These are phyloP conservation scores for Mycena venus DNA, from an alignment of 768 basidiomycete genomes.

Conservation along the genomic window DNA sequence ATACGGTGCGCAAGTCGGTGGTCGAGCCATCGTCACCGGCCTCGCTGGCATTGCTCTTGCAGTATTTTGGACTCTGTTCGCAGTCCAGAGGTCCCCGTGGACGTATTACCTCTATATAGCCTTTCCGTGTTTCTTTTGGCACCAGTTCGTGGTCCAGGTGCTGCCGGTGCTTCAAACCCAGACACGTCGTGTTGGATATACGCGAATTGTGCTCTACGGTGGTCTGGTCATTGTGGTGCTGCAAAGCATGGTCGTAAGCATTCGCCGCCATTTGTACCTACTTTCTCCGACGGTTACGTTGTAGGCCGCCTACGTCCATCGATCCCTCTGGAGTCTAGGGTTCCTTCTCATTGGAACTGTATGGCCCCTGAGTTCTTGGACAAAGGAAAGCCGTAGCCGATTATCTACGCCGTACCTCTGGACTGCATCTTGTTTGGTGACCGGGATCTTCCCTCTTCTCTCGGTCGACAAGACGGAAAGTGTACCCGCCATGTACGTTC, in stretches of 20 bases:
- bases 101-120: conserved; percentile 82
- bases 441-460: conserved; percentile 78
- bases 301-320: conserved; percentile 77
- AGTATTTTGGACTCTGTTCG: conserved; percentile 65
- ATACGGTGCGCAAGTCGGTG: not conserved
- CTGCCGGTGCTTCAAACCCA: conserved; percentile 27
- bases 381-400: conserved; percentile 45
- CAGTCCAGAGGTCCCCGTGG: conserved; percentile 74
- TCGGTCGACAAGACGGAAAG: conserved; percentile 81
- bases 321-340: conserved; percentile 80
- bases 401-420: conserved; percentile 53
- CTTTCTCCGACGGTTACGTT: conserved; percentile 38
- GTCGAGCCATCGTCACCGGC: conserved; percentile 22
- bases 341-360: conserved; percentile 69
- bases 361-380: conserved; percentile 77
- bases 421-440: conserved; percentile 64
- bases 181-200: conserved; percentile 7
- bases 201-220: conserved; percentile 40
- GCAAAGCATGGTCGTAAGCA: conserved; percentile 81
- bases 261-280: not conserved
- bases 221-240: conserved; percentile 58
- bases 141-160: conserved; percentile 57
- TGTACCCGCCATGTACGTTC: conserved; percentile 68
- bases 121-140: conserved; percentile 87
- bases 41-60: conserved; percentile 42